Evolutionary conservation across 1,284 basidiomycete genomes (phyloP).

Genomic region (Sporisorium exsertum): DNA sequence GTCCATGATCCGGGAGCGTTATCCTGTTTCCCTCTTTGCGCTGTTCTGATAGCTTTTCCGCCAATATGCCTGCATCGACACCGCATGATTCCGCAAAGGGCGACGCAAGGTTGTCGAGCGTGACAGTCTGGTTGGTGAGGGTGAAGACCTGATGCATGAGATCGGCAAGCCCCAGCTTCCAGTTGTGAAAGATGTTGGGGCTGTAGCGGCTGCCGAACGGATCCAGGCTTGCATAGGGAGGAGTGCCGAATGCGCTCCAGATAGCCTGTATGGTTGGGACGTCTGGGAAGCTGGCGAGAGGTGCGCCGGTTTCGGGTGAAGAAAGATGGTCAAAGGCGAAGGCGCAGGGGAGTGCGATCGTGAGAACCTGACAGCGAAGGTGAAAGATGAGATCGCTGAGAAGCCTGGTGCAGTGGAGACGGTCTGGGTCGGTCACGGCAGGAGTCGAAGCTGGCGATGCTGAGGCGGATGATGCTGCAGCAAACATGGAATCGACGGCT

Average conservation of each 20-base stretch:
- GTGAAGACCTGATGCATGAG: slow-evolving; percentile 36
- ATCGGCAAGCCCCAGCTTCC: slow-evolving; percentile 38
- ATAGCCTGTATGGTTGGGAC: slow-evolving; percentile 34
- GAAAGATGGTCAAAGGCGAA: not conserved
- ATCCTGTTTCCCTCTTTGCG: not conserved
- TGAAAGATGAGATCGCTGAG: slow-evolving; percentile 39
- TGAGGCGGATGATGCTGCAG: slow-evolving; percentile 4
- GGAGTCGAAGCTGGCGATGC: slow-evolving; percentile 3
- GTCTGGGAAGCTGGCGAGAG: slow-evolving; percentile 13
- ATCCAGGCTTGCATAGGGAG: slow-evolving; percentile 30
- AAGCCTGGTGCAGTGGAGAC: slow-evolving; percentile 29
- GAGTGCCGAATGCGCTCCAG: slow-evolving; percentile 25
- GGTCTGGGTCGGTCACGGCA: slow-evolving; percentile 13
- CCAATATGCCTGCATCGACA: not conserved
- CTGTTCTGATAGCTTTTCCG: not conserved
- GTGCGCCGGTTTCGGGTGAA: not conserved
- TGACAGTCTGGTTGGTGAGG: slow-evolving; percentile 15
- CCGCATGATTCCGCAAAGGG: not conserved
- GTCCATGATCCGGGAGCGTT: slow-evolving; percentile 15
- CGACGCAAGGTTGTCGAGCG: slow-evolving; percentile 1
- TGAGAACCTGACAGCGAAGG: slow-evolving; percentile 29
- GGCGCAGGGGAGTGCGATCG: slow-evolving; percentile 12
- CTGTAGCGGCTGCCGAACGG: slow-evolving; percentile 33
- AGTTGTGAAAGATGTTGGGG: slow-evolving; percentile 39
- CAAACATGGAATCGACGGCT: not conserved